A percentile compares a stretch with the other conserved stretches of the same genome.
phyloP scores from a whole-genome alignment of 345 rosid species.

The Balakata baccata region DNA sequence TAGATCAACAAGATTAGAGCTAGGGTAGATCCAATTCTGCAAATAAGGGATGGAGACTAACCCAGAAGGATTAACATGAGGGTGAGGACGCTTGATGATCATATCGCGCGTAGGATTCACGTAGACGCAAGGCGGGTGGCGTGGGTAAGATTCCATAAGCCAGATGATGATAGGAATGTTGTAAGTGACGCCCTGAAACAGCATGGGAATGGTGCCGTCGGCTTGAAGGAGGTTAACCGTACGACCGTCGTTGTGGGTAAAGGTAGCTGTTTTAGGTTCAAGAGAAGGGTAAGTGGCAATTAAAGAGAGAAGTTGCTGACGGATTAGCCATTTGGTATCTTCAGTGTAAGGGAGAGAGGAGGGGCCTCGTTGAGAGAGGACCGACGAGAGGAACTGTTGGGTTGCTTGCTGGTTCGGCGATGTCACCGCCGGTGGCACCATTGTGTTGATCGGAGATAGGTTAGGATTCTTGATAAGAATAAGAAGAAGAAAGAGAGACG shows the following conservation, averaged over 20 bases:
- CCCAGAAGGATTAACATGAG: constrained; percentile 80
- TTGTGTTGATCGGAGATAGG: constrained; percentile 22
- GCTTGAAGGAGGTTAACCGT: constrained; percentile 86
- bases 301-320: constrained; percentile 77
- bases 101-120: constrained; percentile 94
- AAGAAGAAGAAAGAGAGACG: not conserved
- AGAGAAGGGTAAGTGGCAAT: constrained; percentile 57
- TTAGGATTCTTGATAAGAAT: not conserved
- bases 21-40: constrained; percentile 81
- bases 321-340: constrained; percentile 78
- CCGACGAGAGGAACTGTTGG: constrained; percentile 74
- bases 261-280: constrained; percentile 76
- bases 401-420: constrained; percentile 45
- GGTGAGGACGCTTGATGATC: constrained; percentile 87
- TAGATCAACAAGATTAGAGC: constrained; percentile 74
- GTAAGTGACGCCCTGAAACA: constrained; percentile 73
- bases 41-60: constrained; percentile 71
- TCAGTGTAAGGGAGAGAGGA: constrained; percentile 78
- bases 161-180: constrained; percentile 88
- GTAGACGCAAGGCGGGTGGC: constrained; percentile 73
- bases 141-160: constrained; percentile 90
- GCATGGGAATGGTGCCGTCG: constrained; percentile 84
- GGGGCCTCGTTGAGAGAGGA: constrained; percentile 82
- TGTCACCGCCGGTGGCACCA: constrained; percentile 8
- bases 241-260: constrained; percentile 96